A percentile compares a stretch with the other conserved stretches of the same genome.
Conservation (phyloP, 768 basidiomycete genomes). For the Serendipita indica region DNA sequence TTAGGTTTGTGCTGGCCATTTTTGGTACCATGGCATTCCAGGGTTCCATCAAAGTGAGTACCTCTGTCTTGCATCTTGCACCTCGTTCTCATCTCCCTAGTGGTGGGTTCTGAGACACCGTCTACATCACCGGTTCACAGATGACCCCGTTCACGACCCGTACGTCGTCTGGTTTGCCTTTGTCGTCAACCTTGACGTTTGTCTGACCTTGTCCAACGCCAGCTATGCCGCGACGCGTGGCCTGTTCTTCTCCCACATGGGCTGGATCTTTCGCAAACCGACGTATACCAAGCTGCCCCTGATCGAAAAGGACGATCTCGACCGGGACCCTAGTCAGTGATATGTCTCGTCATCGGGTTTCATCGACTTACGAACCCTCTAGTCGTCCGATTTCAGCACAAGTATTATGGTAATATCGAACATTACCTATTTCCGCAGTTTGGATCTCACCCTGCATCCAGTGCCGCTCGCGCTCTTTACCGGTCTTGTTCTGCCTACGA, state of each 20-base stretch:
- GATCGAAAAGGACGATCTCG: constrained; percentile 54
- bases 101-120: constrained; percentile 55
- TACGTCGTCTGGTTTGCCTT: constrained; percentile 21
- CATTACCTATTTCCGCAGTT: not conserved
- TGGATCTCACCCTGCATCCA: constrained; percentile 17
- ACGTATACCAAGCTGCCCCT: constrained; percentile 44
- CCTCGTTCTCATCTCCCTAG: not conserved
- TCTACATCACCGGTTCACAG: constrained; percentile 62
- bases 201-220: not conserved
- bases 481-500: constrained; percentile 43
- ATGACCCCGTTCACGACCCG: constrained; percentile 56
- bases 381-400: constrained; percentile 62
- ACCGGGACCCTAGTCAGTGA: constrained; percentile 46
- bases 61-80: constrained; percentile 12
- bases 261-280: constrained; percentile 75
- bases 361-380: not conserved
- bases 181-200: not conserved
- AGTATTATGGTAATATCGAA: constrained; percentile 37
- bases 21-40: constrained; percentile 64
- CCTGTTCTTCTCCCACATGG: constrained; percentile 63
- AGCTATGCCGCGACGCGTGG: constrained; percentile 65
- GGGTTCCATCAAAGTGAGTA: constrained; percentile 55
- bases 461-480: constrained; percentile 46
- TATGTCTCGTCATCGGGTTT: not conserved
- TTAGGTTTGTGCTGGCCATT: constrained; percentile 44